Evolutionary conservation across 2,329 filamentous ascomycete genomes (phyloP), one percentile per base, ranked within the genome.

Genomic region (Tolypocladium inflatum): DNA sequence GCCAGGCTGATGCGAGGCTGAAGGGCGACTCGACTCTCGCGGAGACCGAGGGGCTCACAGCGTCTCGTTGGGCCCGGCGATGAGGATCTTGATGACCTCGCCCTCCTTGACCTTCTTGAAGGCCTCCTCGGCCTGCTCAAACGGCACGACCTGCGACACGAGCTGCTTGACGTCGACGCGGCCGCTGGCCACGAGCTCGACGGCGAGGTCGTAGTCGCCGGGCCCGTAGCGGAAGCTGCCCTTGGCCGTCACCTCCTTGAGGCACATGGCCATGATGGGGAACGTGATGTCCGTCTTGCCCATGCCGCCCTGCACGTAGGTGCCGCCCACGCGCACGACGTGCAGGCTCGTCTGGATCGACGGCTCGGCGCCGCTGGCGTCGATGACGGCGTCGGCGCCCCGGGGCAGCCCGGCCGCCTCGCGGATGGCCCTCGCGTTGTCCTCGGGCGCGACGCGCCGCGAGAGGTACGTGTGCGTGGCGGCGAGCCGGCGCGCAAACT

Each of bases 141-240:
- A 97, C 54, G 82, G 79, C 55, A 97, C 91, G 35, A 85, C 84
- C 37, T 82, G 81, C 17, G 88, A 90, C 63, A 97, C 86, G 61
- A 97, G 78, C 71, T 84, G 84, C 83, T 95, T 95, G 60, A 91
- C 88, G 51, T 89, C 84, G 45, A 97, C 83, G 71, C 84, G 85
- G 55, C 89, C 89, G 33, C 76, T 80, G 9, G 82, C 80, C 1
- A 96, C 84, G 61, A 97, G 79, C 62, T 90, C 84, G 52, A 97
- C 80, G 5, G 91, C 91, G 8, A 92, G 83, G 70, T 86, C 83
- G 74, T 97, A 97, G 73, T 97, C 93, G 23, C 92, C 92, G 57
- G 85, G 83, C 4, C 87, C 87, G 73, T 97, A 97, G 43, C 93
- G 84, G 80, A 97, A 97, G 62, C 87, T 92, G 26, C 93, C 93